A percentile compares a stretch with the other conserved stretches of the same genome.
Evolutionary conservation across 2,329 filamentous ascomycete species (phyloP).

Genomic region (Colletotrichum nymphaeae): DNA sequence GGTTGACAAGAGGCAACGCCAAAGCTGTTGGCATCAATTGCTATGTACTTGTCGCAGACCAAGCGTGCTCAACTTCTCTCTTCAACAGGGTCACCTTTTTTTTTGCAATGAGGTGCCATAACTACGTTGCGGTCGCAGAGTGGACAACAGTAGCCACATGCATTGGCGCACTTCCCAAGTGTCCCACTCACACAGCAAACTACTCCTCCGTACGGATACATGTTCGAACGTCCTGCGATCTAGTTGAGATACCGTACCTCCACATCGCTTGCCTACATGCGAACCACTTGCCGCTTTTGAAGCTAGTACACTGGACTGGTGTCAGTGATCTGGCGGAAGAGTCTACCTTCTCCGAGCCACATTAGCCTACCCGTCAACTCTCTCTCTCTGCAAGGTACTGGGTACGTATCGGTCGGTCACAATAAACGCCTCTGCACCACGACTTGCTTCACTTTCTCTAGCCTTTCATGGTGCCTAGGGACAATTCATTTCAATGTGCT

Average conservation of each 20-base stretch:
- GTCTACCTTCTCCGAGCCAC: conserved; percentile 27
- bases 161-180: neutral
- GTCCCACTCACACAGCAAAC: neutral
- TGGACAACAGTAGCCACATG: neutral
- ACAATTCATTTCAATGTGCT: neutral
- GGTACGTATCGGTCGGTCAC: conserved; percentile 2
- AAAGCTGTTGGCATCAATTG: neutral
- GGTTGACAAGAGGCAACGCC: neutral
- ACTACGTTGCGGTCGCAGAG: neutral
- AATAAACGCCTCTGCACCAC: neutral
- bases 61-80: neutral
- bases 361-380: conserved; percentile 35
- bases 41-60: neutral
- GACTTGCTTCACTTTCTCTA: neutral
- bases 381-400: conserved; percentile 26
- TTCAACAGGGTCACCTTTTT: neutral
- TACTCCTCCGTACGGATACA: neutral
- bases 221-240: neutral
- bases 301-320: conserved; percentile 18
- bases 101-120: neutral
- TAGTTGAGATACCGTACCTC: neutral
- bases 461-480: neutral
- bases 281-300: conserved; percentile 24
- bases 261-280: conserved; percentile 1
- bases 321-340: conserved; percentile 19